Evolutionary conservation across 371 early-diverging fungal genomes (phyloP).

Genomic region (Mortierella sp.): DNA sequence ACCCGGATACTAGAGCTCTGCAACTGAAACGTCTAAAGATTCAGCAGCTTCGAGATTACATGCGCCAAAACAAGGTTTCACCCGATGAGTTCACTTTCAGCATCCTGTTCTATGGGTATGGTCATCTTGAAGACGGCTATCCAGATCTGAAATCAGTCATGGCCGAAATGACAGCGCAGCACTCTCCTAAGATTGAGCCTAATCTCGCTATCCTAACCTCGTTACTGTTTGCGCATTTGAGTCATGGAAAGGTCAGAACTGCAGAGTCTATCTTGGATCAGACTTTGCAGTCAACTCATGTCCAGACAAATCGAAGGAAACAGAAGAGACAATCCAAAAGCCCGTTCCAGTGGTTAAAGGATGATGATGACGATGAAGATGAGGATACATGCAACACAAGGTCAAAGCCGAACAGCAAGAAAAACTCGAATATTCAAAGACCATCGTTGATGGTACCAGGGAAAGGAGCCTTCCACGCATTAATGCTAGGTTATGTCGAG

Average conservation of each 20-base stretch:
- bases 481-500: constrained; percentile 48
- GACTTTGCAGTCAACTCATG: constrained; percentile 13
- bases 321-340: constrained; percentile 5
- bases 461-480: constrained; percentile 46
- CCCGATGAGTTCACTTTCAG: constrained; percentile 40
- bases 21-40: constrained; percentile 34
- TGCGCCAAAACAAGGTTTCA: constrained; percentile 14
- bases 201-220: constrained; percentile 30
- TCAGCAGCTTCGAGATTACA: constrained; percentile 19
- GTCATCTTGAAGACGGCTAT: constrained; percentile 39
- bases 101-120: constrained; percentile 40
- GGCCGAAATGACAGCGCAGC: constrained; percentile 19
- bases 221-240: constrained; percentile 41
- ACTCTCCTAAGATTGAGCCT: constrained; percentile 13
- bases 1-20: constrained; percentile 6
- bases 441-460: constrained; percentile 20
- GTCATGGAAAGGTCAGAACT: constrained; percentile 27
- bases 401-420: neutral
- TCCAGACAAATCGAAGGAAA: neutral
- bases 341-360: constrained; percentile 11
- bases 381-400: neutral
- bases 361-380: neutral
- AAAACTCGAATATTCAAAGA: neutral
- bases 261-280: constrained; percentile 38
- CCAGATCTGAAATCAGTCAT: constrained; percentile 24